phyloP scores from a whole-genome alignment of 2,329 filamentous ascomycete genomes.

The Furcasterigmium furcatum region DNA sequence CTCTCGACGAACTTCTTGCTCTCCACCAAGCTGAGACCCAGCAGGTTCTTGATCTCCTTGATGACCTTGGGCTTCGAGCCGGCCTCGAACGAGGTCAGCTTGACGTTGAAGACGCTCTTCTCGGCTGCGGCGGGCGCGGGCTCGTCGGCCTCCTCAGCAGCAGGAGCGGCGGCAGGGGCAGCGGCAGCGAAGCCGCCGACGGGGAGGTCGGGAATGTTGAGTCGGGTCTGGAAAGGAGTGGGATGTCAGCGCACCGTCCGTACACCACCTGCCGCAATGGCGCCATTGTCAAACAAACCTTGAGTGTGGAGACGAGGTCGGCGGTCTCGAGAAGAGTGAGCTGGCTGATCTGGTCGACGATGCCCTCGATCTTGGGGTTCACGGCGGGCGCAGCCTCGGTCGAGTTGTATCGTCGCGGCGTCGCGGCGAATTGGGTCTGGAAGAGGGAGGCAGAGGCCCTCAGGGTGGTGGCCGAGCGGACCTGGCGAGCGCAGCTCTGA shows the following conservation, averaged over 20 bases:
- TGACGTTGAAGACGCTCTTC: constrained; percentile 95
- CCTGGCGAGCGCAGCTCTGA: constrained; percentile 61
- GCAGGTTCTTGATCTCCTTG: constrained; percentile 97
- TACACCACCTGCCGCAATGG: background rate
- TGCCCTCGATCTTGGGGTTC: constrained; percentile 89
- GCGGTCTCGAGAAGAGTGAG: constrained; percentile 97
- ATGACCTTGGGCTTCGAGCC: constrained; percentile 96
- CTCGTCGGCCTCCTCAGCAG: constrained; percentile 79
- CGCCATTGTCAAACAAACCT: constrained; percentile 54
- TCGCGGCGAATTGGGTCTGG: constrained; percentile 43
- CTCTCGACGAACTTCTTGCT: constrained; percentile 99
- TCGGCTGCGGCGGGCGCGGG: constrained; percentile 87
- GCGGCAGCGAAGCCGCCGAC: constrained; percentile 84
- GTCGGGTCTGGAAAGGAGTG: constrained; percentile 62
- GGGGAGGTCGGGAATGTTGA: constrained; percentile 98
- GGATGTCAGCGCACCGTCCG: constrained; percentile 2
- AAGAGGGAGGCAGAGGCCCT: constrained; percentile 41
- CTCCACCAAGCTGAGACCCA: constrained; percentile 94
- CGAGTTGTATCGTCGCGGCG: constrained; percentile 79
- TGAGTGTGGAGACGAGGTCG: constrained; percentile 89
- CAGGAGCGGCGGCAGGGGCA: constrained; percentile 58
- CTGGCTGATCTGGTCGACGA: constrained; percentile 98
- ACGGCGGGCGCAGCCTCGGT: constrained; percentile 63
- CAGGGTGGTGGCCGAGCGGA: constrained; percentile 46
- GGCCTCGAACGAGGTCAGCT: constrained; percentile 87